Evolutionary conservation across 352 stramenopile species (phyloP).

Genomic region (Pythium pyrilobum): DNA sequence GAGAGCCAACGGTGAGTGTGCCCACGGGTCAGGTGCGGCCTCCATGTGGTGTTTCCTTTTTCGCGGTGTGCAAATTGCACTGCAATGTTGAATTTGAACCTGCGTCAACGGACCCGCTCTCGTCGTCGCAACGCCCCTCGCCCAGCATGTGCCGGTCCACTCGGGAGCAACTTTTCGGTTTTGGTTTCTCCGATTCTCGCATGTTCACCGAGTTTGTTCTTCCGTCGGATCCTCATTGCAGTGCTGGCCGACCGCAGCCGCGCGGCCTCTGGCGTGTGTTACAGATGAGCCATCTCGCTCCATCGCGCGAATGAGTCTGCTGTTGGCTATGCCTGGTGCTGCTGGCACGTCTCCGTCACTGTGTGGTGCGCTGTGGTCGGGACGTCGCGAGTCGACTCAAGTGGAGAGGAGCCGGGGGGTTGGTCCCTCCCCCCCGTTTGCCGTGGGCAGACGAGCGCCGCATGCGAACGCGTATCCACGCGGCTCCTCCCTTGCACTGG

Average conservation of each 20-base stretch:
- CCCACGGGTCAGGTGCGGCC: too few relatives aligned
- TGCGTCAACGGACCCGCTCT: too few relatives aligned
- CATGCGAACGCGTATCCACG: conserved; percentile 14
- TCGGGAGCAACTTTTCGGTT: too few relatives aligned
- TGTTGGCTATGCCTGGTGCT: background rate
- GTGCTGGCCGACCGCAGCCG: conserved; percentile 2
- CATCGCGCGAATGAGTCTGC: conserved; percentile 5
- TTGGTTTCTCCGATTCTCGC: too few relatives aligned
- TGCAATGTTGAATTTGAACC: too few relatives aligned
- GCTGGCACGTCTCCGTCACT: background rate
- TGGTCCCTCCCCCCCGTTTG: background rate
- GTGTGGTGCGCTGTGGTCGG: background rate
- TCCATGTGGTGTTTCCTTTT: too few relatives aligned
- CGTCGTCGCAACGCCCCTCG: too few relatives aligned
- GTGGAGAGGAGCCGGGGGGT: conserved; percentile 3
- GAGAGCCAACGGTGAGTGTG: too few relatives aligned
- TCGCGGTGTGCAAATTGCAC: too few relatives aligned
- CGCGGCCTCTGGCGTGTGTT: conserved; percentile 13
- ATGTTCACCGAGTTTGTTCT: too few relatives aligned
- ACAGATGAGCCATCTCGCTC: conserved; percentile 20
- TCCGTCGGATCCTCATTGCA: conserved; percentile 4
- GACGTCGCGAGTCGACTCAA: background rate
- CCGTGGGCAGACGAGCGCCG: conserved; percentile 11
- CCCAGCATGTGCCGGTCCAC: too few relatives aligned
- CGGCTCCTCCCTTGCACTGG: conserved; percentile 7